Percentiles rank a stretch among this genome's conserved stretches.
phyloP scores from a whole-genome alignment of 208 protist genomes.

The Crithidia expoeki region DNA sequence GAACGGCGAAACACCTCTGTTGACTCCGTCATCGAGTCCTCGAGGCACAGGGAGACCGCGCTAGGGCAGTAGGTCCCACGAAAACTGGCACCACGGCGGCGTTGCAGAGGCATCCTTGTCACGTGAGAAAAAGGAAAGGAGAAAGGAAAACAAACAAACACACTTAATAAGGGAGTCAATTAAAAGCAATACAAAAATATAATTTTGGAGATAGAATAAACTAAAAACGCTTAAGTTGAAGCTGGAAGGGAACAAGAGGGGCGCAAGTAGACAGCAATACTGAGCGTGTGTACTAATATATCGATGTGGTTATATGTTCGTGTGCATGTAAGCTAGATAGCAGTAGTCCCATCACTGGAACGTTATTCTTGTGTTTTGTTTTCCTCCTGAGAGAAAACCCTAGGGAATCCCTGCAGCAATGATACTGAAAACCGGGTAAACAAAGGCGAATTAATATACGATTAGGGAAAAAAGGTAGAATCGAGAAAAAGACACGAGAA shows the following conservation, averaged over 20 bases:
- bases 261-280: neutral
- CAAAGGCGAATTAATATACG: neutral
- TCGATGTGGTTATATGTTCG: neutral
- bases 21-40: conserved; percentile 22
- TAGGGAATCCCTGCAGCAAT: neutral
- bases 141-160: neutral
- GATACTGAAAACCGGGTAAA: neutral
- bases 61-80: conserved; percentile 38
- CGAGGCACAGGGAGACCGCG: conserved; percentile 14
- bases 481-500: conserved; percentile 8
- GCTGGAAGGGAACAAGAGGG: neutral
- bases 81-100: conserved; percentile 59
- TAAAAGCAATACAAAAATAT: conserved; percentile 1
- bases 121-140: neutral
- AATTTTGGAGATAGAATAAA: neutral
- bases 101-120: conserved; percentile 35
- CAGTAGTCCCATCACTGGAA: neutral
- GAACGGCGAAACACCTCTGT: conserved; percentile 40
- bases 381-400: neutral
- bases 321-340: neutral
- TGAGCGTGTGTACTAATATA: neutral
- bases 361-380: too few relatives aligned
- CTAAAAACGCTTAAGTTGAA: too few relatives aligned
- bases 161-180: neutral
- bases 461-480: conserved; percentile 9